Evolutionary conservation across 2,329 filamentous ascomycete genomes (phyloP).

Genomic region (Diaporthe capsici): DNA sequence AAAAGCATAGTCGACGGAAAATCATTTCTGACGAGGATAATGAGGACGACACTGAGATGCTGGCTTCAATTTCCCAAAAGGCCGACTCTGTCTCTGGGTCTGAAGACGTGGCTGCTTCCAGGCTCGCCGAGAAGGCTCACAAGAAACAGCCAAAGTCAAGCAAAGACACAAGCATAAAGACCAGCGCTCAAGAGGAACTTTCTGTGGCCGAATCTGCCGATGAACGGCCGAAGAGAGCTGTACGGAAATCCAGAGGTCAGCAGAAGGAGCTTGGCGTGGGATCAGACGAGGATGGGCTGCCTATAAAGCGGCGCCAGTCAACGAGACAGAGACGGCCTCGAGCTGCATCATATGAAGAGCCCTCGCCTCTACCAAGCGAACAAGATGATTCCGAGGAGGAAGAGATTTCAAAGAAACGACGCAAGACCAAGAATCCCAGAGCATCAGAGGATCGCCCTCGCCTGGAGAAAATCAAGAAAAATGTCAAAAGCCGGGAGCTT

Average conservation of each 20-base stretch:
- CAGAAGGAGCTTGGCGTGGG: neutral
- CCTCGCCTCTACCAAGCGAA: constrained; percentile 9
- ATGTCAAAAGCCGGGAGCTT: constrained; percentile 63
- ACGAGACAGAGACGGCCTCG: constrained; percentile 12
- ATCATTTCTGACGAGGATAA: constrained; percentile 36
- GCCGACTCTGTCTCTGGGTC: neutral
- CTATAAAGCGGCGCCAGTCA: constrained; percentile 12
- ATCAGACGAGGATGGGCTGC: constrained; percentile 17
- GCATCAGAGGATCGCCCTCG: constrained; percentile 47
- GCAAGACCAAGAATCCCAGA: neutral
- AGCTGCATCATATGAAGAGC: neutral
- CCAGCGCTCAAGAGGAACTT: constrained; percentile 1
- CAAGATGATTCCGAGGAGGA: constrained; percentile 42
- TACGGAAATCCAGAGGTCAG: neutral
- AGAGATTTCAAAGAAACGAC: constrained; percentile 27
- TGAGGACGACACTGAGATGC: constrained; percentile 6
- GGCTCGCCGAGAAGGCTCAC: neutral
- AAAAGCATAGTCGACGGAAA: constrained; percentile 13
- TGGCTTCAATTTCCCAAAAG: neutral
- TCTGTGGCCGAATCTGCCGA: neutral
- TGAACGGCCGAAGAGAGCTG: neutral
- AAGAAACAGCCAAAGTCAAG: constrained; percentile 12
- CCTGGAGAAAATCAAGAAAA: constrained; percentile 58
- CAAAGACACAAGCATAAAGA: neutral
- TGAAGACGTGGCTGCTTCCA: neutral